These are phyloP conservation scores for Chaetomium sp. DNA, from an alignment of 2,329 filamentous ascomycete species.

Conservation along the genomic window DNA sequence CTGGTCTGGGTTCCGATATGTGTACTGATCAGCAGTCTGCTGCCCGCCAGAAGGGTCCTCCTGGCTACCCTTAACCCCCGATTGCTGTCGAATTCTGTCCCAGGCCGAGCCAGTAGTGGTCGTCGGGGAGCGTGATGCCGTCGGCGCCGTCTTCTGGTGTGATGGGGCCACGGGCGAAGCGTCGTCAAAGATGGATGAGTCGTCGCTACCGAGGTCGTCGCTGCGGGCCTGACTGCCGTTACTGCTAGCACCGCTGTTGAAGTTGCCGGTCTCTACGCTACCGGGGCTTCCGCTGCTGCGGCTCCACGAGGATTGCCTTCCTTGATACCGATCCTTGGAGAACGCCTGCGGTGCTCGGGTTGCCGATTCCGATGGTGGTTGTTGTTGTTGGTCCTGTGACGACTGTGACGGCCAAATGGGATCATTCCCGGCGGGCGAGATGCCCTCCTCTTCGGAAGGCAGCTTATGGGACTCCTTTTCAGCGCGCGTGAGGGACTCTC, in stretches of 20 bases:
- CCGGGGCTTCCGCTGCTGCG: background rate
- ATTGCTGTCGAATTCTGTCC: conserved; percentile 20
- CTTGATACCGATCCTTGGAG: too few relatives aligned
- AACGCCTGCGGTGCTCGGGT: too few relatives aligned
- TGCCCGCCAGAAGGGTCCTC: background rate
- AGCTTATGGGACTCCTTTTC: too few relatives aligned
- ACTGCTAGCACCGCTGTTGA: conserved; percentile 4
- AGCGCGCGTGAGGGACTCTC: too few relatives aligned
- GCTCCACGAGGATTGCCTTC: too few relatives aligned
- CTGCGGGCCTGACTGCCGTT: background rate
- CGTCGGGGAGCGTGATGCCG: background rate
- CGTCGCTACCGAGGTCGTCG: conserved; percentile 9
- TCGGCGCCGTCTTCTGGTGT: background rate
- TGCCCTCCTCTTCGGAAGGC: too few relatives aligned
- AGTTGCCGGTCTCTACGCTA: conserved; percentile 6
- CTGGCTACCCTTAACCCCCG: conserved; percentile 9
- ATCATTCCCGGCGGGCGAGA: too few relatives aligned
- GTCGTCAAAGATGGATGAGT: conserved; percentile 21
- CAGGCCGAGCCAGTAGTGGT: conserved; percentile 16
- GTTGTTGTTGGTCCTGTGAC: too few relatives aligned
- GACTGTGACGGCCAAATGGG: too few relatives aligned
- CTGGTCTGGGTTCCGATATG: conserved; percentile 16
- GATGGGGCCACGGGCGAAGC: conserved; percentile 21
- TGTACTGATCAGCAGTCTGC: conserved; percentile 13
- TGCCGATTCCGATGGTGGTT: too few relatives aligned